Base-by-base conservation (phyloP, 2,329 filamentous ascomycete species). In the Thermochaetoides dissita region DNA sequence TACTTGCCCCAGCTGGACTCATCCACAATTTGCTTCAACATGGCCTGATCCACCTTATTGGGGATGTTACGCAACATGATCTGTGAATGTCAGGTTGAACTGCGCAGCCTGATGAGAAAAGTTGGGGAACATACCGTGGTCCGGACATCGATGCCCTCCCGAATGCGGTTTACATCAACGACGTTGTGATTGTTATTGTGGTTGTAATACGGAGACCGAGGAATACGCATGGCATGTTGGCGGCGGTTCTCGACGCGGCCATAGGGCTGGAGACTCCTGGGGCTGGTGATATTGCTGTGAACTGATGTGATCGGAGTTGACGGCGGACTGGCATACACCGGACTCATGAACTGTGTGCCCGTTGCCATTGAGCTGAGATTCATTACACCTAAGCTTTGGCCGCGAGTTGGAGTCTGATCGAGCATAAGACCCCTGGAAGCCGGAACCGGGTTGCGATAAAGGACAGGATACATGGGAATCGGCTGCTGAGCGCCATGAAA, bases 41-140 rank as follows among this genome's bases (percentile, higher is more conserved):
- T 79, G 0, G 71, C 66, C 60, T 86, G 77, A 53, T 86, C 76
- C 43, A 94, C 79, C 53, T 88, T 86, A 63, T 94, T 94, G 1
- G 89, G 89, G 37, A 95, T 89, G 58, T 96, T 95, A 34, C 89
- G 80, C 30, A 95, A 63, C 89, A 96, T 95, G 50, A 96, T 84
- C 81, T 86, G 45, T 7, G 1, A 33, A 6, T 35, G 3, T n/a
- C 17, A 24, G 17, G 17, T 24, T 24, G 17, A 24, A 24, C 17
- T 24, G 17, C 17, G 17, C 17, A 24, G 17, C 17, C 17, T 24
- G 17, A 24, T 24, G 17, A 24, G 17, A 24, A 24, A 24, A 24
- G 17, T 24, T 36, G 10, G 1, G 9, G 7, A 28, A 63, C 72
- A 61, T 64, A 84, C 81, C 1, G 81, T 87, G 7, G 82, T 86